Evolutionary conservation across 495 filamentous ascomycete genomes (phyloP).

Genomic region (Parachaetomium inaequale): DNA sequence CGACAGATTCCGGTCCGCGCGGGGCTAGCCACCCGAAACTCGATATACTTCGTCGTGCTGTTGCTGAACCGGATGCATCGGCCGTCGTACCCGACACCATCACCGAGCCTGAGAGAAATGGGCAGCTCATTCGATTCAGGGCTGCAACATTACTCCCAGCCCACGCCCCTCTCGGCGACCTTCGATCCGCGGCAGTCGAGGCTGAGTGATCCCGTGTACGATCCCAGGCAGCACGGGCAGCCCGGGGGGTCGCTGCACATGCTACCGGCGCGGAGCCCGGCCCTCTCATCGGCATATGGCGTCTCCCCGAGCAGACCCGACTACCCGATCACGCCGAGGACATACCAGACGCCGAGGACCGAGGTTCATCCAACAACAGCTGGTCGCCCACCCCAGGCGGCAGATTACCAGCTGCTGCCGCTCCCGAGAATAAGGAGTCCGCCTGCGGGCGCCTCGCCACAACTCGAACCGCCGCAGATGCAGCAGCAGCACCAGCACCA

Average conservation of each 20-base stretch:
- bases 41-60: conserved; percentile 53
- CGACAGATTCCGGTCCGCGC: conserved; percentile 43
- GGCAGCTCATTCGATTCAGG: conserved; percentile 43
- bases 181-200: conserved; percentile 41
- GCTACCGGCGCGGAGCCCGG: conserved; percentile 30
- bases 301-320: conserved; percentile 40
- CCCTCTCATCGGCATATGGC: conserved; percentile 36
- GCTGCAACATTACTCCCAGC: conserved; percentile 40
- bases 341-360: conserved; percentile 24
- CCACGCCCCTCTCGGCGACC: conserved; percentile 42
- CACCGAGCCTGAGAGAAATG: conserved; percentile 46
- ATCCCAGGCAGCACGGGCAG: conserved; percentile 30
- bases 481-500: conserved; percentile 18
- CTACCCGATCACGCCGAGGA: conserved; percentile 36
- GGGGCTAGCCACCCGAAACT: conserved; percentile 49
- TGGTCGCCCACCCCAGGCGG: conserved; percentile 31
- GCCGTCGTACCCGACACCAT: conserved; percentile 43
- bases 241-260: conserved; percentile 34
- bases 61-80: conserved; percentile 34
- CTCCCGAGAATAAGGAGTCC: conserved; percentile 41
- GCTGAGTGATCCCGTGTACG: conserved; percentile 36
- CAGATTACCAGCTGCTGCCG: conserved; percentile 50
- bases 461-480: not conserved
- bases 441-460: conserved; percentile 28
- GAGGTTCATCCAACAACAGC: conserved; percentile 27